Evolutionary conservation across 768 basidiomycete species (phyloP), one percentile per base, ranked within the genome.

Genomic region (Russula sp.): DNA sequence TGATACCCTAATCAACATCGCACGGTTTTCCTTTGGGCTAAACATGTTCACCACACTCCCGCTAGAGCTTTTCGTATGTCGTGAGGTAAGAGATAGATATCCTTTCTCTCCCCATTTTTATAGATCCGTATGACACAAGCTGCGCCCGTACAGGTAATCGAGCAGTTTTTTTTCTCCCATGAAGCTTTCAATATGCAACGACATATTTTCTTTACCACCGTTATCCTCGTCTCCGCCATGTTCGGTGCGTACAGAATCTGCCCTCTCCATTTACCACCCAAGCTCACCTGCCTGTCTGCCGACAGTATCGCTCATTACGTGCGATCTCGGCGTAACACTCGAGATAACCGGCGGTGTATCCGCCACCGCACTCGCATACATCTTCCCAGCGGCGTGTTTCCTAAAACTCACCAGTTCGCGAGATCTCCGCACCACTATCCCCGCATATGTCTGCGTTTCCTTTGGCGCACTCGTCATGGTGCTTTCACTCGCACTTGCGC

Each of bases 1-100:
- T 67, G 92, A 96, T 71, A 84, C 87, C n/a, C 70, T 98, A 62
- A 97, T 98, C 77, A 98, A 98, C 71, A 79, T 98, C 57, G 97
- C 97, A 2, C 83, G 97, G 18, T 92, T 97, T 69, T 94, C 90
- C 72, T 94, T 95, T 72, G 94, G 94, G 13, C 74, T 94, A 67
- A 97, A 96, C 75, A 99, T 98, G 97, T 97, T 98, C 71, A 95
- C 95, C 1, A 99, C 97, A 0, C 84, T 98, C 24, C 97, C 97
- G 0, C 79, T 99, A 46, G 97, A 99, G 71, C 79, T 94, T 16
- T 99, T 98, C 73, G 97, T 99, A 28, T 99, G 97, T 72, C 84
- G 97, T 77, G 97, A 99, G 80, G 94, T 91, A 48, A 59, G 16
- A 18, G 38, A 16, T 40, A 40, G 16, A 30, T n/a, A n/a, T n/a